Evolutionary conservation across 208 protist species (phyloP), one percentile per base, ranked within the genome.

Genomic region (Zelonia costaricensis): DNA sequence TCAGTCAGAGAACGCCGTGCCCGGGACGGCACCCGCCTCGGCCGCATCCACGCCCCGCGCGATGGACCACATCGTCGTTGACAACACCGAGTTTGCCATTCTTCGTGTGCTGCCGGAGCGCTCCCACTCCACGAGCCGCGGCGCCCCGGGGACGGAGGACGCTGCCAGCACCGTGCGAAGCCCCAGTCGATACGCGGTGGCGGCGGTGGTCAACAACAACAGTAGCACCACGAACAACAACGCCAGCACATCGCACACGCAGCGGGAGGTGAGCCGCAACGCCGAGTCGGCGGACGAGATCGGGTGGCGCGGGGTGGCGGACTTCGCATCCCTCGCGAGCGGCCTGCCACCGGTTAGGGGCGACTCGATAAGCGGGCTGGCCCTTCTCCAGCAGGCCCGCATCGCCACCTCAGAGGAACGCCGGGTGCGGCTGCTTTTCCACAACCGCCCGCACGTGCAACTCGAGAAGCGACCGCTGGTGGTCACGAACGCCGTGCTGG

Each of bases 341-440:
- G 6, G 12, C 22, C 4, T 44, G 30, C 36, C 36, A 20, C 36
- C 36, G 10, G 16, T 8, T 3, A 20, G 2, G 4, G 23, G 20
- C 36, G 13, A 18, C 1, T 13, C 23, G 23, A 5, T 23, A 15
- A 57, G 15, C 2, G 30, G 28, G 9, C 18, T 22, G 12, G 46
- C 40, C 12, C 7, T 54, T 6, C 30, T 46, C 20, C 66, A 13
- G 10, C 52, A 39, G 22, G 66, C 35, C 2, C 57, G 53, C 52
- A 27, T 65, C 42, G 74, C 61, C 2, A 71, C 65, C n/a, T n/a
- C 58, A 4, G 68, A 67, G 64, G 55, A 72, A 48, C 69, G 68
- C n/a, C 62, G 63, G 8, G 68, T 84, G 22, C 72, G 68, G n/a
- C 16, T 47, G 7, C 51, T 76, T 13, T 84, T 59, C 25, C 70